phyloP scores from a whole-genome alignment of 2,329 filamentous ascomycete genomes.

The Ophiostoma sp. region DNA sequence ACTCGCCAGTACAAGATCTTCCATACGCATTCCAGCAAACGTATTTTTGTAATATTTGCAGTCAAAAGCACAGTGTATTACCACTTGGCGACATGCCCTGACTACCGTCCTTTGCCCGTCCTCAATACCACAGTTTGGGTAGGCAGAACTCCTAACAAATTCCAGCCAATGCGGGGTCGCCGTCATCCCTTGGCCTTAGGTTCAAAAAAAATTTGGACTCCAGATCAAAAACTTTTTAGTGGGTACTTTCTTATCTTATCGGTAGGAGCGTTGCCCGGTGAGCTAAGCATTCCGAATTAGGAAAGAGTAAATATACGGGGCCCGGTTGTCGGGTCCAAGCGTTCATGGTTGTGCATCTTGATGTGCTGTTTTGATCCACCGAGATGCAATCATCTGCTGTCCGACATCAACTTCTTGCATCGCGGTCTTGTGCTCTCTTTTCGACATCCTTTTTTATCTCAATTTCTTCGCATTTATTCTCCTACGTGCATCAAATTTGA shows the following conservation, averaged over 20 bases:
- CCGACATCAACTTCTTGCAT: constrained; percentile 4
- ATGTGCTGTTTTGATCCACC: constrained; percentile 19
- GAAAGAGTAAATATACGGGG: constrained; percentile 29
- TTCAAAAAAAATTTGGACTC: constrained; percentile 20
- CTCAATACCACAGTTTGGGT: background rate
- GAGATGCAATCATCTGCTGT: background rate
- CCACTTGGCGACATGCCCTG: background rate
- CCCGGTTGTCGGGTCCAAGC: background rate
- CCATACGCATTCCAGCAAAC: background rate
- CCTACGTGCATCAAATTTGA: background rate
- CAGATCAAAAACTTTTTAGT: constrained; percentile 23
- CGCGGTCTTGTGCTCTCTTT: background rate
- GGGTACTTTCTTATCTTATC: constrained; percentile 28
- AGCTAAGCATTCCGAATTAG: constrained; percentile 24
- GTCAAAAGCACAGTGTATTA: background rate
- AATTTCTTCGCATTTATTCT: background rate
- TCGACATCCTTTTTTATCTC: background rate
- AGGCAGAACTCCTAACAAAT: background rate
- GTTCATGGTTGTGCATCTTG: constrained; percentile 4
- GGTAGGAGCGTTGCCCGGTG: constrained; percentile 27
- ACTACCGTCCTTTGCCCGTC: background rate
- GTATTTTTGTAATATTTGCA: background rate
- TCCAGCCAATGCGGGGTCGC: constrained; percentile 21
- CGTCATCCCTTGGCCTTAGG: background rate
- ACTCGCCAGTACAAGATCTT: background rate